Conservation (phyloP, 140 eudicot genomes). For the Flaveria floridana region DNA sequence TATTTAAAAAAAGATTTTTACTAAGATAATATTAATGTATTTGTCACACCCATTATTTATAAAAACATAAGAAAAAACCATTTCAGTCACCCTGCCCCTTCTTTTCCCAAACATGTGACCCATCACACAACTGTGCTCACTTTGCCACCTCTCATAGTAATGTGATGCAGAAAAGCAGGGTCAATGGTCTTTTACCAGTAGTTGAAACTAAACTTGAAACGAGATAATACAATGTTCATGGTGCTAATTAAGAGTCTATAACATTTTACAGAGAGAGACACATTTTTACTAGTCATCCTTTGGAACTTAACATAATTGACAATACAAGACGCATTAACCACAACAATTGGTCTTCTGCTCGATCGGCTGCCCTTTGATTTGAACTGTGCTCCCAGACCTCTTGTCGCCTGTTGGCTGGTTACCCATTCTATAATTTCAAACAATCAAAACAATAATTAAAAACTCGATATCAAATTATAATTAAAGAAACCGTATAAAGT, state of each 20-base stretch:
- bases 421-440: constrained; percentile 62
- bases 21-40: neutral
- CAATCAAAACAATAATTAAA: neutral
- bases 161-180: neutral
- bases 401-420: constrained; percentile 63
- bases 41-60: neutral
- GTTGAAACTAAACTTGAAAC: constrained; percentile 32
- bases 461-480: neutral
- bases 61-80: neutral
- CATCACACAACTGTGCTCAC: neutral
- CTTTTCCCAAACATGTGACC: neutral
- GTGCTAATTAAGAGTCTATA: constrained; percentile 19
- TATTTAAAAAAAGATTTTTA: neutral
- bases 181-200: constrained; percentile 9
- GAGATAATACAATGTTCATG: constrained; percentile 23
- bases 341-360: constrained; percentile 92
- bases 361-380: constrained; percentile 85
- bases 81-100: neutral
- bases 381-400: constrained; percentile 50
- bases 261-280: constrained; percentile 31
- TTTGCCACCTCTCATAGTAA: neutral
- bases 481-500: neutral
- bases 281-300: constrained; percentile 9
- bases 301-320: constrained; percentile 4
- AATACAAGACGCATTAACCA: constrained; percentile 42